Conservation (phyloP, 768 basidiomycete species). For the Russula lepida region DNA sequence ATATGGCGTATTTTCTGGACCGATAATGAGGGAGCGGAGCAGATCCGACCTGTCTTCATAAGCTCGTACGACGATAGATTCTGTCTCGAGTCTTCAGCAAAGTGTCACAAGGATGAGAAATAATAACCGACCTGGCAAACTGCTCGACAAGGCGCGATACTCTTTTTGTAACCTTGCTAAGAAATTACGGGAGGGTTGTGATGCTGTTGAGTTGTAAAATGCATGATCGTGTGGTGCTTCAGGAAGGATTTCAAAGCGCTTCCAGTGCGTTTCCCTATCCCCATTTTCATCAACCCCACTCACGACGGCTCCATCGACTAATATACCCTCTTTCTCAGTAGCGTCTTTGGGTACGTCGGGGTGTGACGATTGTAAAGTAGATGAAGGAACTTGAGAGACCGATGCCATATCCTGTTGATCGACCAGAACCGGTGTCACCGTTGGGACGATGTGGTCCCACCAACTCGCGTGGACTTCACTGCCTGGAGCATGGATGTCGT, state of each 20-base stretch:
- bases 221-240: slow-evolving; percentile 78
- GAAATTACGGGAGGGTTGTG: slow-evolving; percentile 66
- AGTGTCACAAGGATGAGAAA: background rate
- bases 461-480: slow-evolving; percentile 15
- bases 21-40: slow-evolving; percentile 81
- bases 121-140: slow-evolving; percentile 62
- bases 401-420: slow-evolving; percentile 16
- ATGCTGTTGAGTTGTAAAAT: slow-evolving; percentile 52
- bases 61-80: slow-evolving; percentile 80
- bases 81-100: slow-evolving; percentile 31
- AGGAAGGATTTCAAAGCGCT: slow-evolving; percentile 72
- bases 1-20: slow-evolving; percentile 92
- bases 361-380: slow-evolving; percentile 17
- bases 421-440: slow-evolving; percentile 1
- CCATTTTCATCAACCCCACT: slow-evolving; percentile 24
- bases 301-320: slow-evolving; percentile 24
- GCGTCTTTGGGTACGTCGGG: slow-evolving; percentile 30
- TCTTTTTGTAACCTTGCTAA: slow-evolving; percentile 72
- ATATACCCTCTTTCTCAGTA: slow-evolving; percentile 22
- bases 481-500: slow-evolving; percentile 2
- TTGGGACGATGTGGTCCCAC: slow-evolving; percentile 16
- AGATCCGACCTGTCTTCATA: slow-evolving; percentile 89
- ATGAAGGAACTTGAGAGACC: slow-evolving; percentile 17
- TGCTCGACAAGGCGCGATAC: slow-evolving; percentile 68
- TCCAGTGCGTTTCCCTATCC: slow-evolving; percentile 46